Base-by-base conservation (phyloP, 176 grass and related monocot species). In the Echinochloa phyllopogon region DNA sequence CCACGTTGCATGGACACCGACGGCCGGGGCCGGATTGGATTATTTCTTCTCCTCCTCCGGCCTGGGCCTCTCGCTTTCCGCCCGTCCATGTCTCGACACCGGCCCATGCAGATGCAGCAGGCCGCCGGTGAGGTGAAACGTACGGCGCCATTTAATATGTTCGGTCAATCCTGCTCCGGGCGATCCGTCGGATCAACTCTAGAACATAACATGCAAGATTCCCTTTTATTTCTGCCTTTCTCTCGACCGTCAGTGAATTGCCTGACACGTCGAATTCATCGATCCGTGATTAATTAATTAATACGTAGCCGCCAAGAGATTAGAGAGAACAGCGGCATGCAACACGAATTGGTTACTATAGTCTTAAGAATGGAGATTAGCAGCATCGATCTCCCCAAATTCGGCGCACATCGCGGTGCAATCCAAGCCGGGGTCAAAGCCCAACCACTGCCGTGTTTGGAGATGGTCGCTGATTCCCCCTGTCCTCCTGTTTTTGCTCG, bases 1-100 rank as follows among this genome's bases (percentile, higher is more conserved):
- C 77, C 77, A 79, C 77, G 77, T 79, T 79, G 77, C 77, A 38
- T 79, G 59, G 77, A 79, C 44, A 38, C 60, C 44, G 77, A 65
- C 77, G 44, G 38, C 29, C 29, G 29, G 29, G 29, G 1, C 29
- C 29, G 29, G 29, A 33, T 33, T 33, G 29, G 29, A 33, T 50
- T 7, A 10, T 13, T 64, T 64, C 29, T 39, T 41, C 14, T 41
- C 38, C 6, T 39, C 15, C 36, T n/a, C n/a, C n/a, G n/a, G n/a
- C n/a, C n/a, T n/a, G n/a, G 8, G 6, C 16, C 6, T 44, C 44
- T 69, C 66, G 66, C 40, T 44, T 0, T 43, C 65, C 10, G 66
- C 21, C 20, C 21, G 41, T 13, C 42, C 67, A 18, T 16, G 29
- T 37, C 64, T 18, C 15, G 51, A 53, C 51, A 20, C 51, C 51